Base-by-base conservation (phyloP, 2,329 filamentous ascomycete species). In the Botrytis cinerea region DNA sequence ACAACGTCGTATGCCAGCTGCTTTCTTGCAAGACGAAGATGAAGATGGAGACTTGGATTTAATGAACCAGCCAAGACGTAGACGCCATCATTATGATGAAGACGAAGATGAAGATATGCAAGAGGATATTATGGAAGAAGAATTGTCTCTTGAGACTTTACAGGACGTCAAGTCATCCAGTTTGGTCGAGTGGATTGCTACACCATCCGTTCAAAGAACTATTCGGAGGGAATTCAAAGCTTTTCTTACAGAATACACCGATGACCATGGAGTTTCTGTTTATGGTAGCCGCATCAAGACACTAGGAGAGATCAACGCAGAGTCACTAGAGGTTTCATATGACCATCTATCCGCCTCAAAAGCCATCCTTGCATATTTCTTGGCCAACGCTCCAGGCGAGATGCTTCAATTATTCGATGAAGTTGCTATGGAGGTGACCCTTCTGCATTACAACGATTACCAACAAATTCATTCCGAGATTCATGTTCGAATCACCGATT, bases 401-500 rank as follows among this genome's bases (percentile, higher is more conserved):
- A 93, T 98, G 81, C 88, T 99, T 75, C 96, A 96, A 82, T 91
- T 99, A 67, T 98, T 99, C 80, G 96, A 99, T 79, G 91, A 97
- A 77, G 95, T 98, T 6, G 95, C 96, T 73, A 95, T 99, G 89
- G 96, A 99, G 76, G 95, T 97, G 54, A 95, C 97, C 8, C 89
- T 98, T 35, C 90, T 98, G 72, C 94, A 98, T 82, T 99, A 98
- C 83, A 95, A 95, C 2, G 95, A 98, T 82, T 99, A 99, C 82
- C 94, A 97, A 82, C 93, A 94, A 75, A 99, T 99, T 79, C 96
- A 98, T 83, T 93, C 94, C 43, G 96, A 99, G 82, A 97, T 99
- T 71, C 96, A 99, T 81, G 95, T 99, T 72, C 94, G 96, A 75
- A 97, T 99, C 80, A 95, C 94, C 35, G 95, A 98, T 79, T 87